Evolutionary conservation across 2,329 filamentous ascomycete genomes (phyloP).

Genomic region (Penicillium thymicola): DNA sequence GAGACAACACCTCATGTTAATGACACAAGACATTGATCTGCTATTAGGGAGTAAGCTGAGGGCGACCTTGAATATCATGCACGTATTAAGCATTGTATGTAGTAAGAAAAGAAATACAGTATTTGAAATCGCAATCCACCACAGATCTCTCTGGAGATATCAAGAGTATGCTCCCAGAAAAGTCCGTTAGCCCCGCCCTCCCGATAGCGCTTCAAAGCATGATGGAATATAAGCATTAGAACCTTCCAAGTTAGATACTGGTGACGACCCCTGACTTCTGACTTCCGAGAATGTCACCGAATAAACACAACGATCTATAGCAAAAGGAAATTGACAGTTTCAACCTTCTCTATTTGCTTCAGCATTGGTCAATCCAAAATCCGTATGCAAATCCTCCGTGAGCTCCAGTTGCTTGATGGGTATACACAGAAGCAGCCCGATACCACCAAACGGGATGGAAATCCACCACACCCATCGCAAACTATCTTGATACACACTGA

Average conservation of each 20-base stretch:
- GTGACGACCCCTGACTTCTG: neutral
- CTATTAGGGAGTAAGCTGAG: neutral
- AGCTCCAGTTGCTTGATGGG: constrained; percentile 30
- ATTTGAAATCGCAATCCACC: neutral
- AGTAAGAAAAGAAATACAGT: neutral
- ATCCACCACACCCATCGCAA: constrained; percentile 41
- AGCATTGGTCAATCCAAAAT: constrained; percentile 47
- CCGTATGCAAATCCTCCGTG: neutral
- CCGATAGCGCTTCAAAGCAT: constrained; percentile 12
- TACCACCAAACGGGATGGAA: constrained; percentile 30
- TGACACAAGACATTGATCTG: constrained; percentile 21
- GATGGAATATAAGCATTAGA: neutral
- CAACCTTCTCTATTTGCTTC: neutral
- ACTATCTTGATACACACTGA: constrained; percentile 33
- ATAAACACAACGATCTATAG: neutral
- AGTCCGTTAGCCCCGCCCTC: constrained; percentile 8
- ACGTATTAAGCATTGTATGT: neutral
- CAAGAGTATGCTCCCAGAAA: neutral
- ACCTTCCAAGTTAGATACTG: neutral
- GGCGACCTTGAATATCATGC: neutral
- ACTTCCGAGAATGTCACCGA: too few species aligned
- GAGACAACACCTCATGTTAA: constrained; percentile 34
- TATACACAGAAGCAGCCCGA: constrained; percentile 35
- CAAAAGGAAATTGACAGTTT: neutral
- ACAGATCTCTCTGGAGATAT: constrained; percentile 1